Base-by-base conservation (phyloP, 139 green algal species). In the Mesotaenium endlicherianum region DNA sequence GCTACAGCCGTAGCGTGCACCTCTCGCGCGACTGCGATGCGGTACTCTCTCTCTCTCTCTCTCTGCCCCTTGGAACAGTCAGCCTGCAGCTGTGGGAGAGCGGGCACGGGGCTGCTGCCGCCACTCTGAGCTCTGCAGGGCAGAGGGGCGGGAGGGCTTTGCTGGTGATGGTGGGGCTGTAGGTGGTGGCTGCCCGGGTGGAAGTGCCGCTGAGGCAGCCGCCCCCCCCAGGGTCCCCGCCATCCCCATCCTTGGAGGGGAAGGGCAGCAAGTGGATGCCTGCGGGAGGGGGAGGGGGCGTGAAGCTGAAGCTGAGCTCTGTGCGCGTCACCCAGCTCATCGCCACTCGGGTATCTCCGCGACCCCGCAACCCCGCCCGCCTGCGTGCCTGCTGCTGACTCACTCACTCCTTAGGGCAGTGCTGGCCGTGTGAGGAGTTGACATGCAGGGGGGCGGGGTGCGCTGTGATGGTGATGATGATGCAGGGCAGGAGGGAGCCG, bases 401-500 rank as follows among this genome's bases (percentile, higher is more conserved):
- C 50, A 26, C 26, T 64, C 50, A n/a, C n/a, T n/a, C n/a, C n/a
- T n/a, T n/a, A n/a, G n/a, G 50, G 44, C 14, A 38, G 2, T 59
- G 70, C 70, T 34, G 36, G 40, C 26, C 0, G 31, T 1, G 17
- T 30, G 20, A 1, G 34, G 36, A 16, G 34, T 14, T n/a, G 1
- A 76, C 1, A 76, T 76, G 68, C 0, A 5, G 31, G 42, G 41
- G 42, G 68, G 8, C 36, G 40, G 3, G 14, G 30, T 20, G 6
- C 34, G 5, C 3, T 4, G 43, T 40, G 60, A 36, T 72, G 60
- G 36, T 72, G 60, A 36, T 6, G 60, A 6, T 72, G 6, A 72
- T 6, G 30, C 70, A 78, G 70, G 70, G 70, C 70, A 78, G 45
- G 72, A 81, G 77, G 8, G 77, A 84, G 4, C 77, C 55, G 34